Percentiles rank a stretch among this genome's conserved stretches.
These are phyloP conservation scores for Apiotrichum domesticum DNA, from an alignment of 1,284 basidiomycete species.

Conservation along the genomic window DNA sequence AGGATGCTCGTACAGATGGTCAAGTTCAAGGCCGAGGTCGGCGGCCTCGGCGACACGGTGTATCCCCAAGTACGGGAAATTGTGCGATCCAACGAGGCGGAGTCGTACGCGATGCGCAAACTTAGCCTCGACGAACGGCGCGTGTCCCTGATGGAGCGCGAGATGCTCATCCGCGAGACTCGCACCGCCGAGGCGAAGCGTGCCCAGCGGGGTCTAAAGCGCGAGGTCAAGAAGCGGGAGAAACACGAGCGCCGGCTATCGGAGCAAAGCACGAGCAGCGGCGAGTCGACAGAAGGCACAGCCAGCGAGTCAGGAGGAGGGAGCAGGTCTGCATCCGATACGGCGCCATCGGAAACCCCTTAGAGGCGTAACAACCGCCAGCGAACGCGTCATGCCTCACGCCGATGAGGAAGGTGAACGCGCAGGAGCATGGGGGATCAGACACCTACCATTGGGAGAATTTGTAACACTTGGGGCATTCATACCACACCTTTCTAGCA, in stretches of 20 bases:
- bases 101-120: not conserved
- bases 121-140: conserved; percentile 8
- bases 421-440: too few relatives aligned
- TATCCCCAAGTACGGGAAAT: not conserved
- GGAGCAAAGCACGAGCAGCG: not conserved
- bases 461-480: too few relatives aligned
- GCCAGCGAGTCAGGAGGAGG: too few relatives aligned
- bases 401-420: too few relatives aligned
- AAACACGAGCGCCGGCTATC: not conserved
- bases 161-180: conserved; percentile 8
- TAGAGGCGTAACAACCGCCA: too few relatives aligned
- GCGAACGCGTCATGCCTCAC: too few relatives aligned
- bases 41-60: conserved; percentile 9
- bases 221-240: conserved; percentile 1
- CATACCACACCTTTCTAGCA: too few relatives aligned
- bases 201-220: not conserved
- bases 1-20: conserved; percentile 60
- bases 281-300: not conserved
- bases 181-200: conserved; percentile 2
- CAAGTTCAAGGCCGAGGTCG: conserved; percentile 49
- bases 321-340: too few relatives aligned
- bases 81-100: conserved; percentile 1
- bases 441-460: too few relatives aligned
- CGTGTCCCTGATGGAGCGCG: conserved; percentile 7
- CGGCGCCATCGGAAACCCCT: too few relatives aligned